Base-by-base conservation (phyloP, 2,329 filamentous ascomycete species). In the Chaetomiaceae sp. region DNA sequence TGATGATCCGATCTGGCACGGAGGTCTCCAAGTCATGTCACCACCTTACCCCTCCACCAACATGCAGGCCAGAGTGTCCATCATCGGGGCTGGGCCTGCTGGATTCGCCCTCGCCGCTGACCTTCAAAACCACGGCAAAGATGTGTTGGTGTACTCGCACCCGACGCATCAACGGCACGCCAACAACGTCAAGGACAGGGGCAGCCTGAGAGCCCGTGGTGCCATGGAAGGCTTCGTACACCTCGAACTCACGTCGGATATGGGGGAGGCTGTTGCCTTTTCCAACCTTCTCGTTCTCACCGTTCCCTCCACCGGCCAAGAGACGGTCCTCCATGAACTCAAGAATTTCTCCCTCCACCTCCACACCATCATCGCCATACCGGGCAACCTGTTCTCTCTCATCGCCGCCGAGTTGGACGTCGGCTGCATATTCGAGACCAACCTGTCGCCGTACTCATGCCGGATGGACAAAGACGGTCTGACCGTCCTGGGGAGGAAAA, bases 381-480 rank as follows among this genome's bases (percentile, higher is more conserved):
- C 44, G 16, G 44, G 44, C 7, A 47, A 47, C 34, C 44, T 47
- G 10, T 47, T 47, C 35, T 47, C 44, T 23, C 44, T 47, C 6
- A 31, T 47, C 12, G 44, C 33, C 4, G 33, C 44, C 14, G 33
- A 39, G 8, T 2, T 47, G 23, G 34, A 47, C 10, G 44, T 31
- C 3, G 44, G 35, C 10, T 47, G 44, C 25, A 21, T 47, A 3
- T 21, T 47, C 5, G 44, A 47, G 35, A 47, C 44, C 23, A 47
- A 47, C 13, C 34, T 47, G 7, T 47, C 44, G 21, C 44, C 44
- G 4, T 47, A 47, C 25, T 47, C 44, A 3, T 47, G 44, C 35
- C 23, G 44, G 23, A 47, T 47, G 44, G 44, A 47, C 8, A 35
- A 46, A 20, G 34, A 17, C 16, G 44, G 34, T 17, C 23, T 47